Evolutionary conservation across 768 basidiomycete species (phyloP).

Genomic region (Tulasnella sp.): DNA sequence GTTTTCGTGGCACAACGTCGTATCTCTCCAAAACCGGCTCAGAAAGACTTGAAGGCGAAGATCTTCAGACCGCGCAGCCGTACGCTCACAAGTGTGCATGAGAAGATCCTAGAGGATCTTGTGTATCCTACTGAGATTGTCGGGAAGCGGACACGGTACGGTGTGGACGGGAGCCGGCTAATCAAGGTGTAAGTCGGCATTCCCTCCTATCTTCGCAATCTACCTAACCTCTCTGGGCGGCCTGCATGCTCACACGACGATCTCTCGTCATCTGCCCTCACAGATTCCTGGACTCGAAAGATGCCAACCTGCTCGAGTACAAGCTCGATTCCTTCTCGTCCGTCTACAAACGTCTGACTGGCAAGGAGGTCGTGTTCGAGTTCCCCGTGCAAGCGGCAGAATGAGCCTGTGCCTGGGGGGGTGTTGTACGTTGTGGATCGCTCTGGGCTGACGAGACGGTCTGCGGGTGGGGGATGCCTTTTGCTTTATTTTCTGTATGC

Average conservation of each 20-base stretch:
- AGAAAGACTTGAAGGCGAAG: slow-evolving; percentile 83
- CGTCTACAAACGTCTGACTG: slow-evolving; percentile 88
- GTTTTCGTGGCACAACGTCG: slow-evolving; percentile 98
- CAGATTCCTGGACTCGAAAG: slow-evolving; percentile 96
- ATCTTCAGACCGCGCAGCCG: slow-evolving; percentile 85
- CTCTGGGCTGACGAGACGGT: no score
- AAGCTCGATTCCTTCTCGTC: slow-evolving; percentile 99
- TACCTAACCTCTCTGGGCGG: neutral
- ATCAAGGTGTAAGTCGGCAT: slow-evolving; percentile 79
- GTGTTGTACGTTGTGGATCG: no score
- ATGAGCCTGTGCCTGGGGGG: slow-evolving; percentile 2
- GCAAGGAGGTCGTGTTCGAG: slow-evolving; percentile 94
- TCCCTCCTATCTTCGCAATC: no score
- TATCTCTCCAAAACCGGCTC: slow-evolving; percentile 94
- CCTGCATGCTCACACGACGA: neutral
- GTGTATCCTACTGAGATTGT: slow-evolving; percentile 99
- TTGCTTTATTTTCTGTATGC: no score
- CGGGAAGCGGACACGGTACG: slow-evolving; percentile 92
- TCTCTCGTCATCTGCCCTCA: slow-evolving; percentile 9
- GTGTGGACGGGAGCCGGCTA: slow-evolving; percentile 86
- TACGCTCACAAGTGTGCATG: slow-evolving; percentile 94
- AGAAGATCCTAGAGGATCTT: slow-evolving; percentile 96
- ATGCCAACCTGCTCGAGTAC: slow-evolving; percentile 97
- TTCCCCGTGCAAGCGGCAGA: slow-evolving; percentile 40
- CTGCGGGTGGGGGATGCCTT: no score